Evolutionary conservation across 148 eudicot species (phyloP).

Genomic region (Camellia japonica): DNA sequence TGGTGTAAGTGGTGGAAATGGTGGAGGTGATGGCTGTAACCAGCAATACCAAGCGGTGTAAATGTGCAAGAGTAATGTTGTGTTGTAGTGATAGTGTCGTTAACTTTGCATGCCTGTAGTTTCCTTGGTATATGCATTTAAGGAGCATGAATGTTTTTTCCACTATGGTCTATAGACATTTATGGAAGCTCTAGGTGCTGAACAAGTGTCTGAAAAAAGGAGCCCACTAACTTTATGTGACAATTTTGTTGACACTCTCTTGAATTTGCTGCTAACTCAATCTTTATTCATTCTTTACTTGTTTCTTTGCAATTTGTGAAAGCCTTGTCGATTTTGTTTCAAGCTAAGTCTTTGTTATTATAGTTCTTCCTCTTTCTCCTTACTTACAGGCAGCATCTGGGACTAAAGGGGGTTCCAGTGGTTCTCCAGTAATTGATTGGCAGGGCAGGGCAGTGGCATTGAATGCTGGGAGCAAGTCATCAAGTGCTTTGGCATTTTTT

Average conservation of each 20-base stretch:
- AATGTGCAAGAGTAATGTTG: neutral
- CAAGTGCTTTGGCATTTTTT: constrained; percentile 95
- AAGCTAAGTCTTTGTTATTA: neutral
- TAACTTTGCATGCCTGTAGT: constrained; percentile 1
- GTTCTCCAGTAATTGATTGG: constrained; percentile 98
- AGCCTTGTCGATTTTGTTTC: neutral
- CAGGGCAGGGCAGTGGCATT: constrained; percentile 98
- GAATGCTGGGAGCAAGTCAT: constrained; percentile 94
- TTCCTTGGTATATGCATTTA: neutral
- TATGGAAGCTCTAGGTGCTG: neutral
- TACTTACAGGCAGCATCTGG: constrained; percentile 93
- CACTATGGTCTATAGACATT: neutral
- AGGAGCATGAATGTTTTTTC: neutral
- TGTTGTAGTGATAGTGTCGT: neutral
- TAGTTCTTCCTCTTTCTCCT: constrained; percentile 12
- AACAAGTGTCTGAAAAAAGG: neutral
- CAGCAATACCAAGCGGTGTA: neutral
- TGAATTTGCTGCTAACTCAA: neutral
- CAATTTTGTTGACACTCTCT: neutral
- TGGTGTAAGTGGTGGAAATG: neutral
- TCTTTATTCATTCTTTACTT: neutral
- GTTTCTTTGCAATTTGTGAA: neutral
- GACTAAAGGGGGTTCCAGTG: constrained; percentile 98
- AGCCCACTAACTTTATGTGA: neutral
- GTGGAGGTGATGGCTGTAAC: neutral